phyloP scores from a whole-genome alignment of 169 alveolate species.

The Plasmodium cynomolgi region DNA sequence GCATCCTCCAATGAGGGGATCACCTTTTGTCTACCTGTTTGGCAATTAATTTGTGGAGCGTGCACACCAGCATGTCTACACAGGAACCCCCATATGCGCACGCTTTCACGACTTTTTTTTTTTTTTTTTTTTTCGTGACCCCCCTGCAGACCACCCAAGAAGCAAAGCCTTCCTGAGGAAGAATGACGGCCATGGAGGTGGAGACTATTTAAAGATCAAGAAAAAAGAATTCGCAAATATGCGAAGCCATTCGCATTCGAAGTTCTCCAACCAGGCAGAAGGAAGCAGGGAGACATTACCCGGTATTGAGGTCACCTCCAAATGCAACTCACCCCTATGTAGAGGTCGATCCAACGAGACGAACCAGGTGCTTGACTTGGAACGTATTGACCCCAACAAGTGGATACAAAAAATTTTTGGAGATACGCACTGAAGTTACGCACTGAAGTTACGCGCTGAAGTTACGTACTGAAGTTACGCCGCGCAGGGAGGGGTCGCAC shows the following conservation, averaged over 20 bases:
- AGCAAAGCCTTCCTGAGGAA: slow-evolving; percentile 18
- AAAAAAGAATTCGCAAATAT: background rate
- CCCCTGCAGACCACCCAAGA: background rate
- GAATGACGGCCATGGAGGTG: slow-evolving; percentile 50
- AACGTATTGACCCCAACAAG: slow-evolving; percentile 48
- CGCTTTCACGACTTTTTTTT: background rate
- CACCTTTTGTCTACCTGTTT: background rate
- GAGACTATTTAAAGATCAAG: slow-evolving; percentile 45
- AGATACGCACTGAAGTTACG: slow-evolving; percentile 15
- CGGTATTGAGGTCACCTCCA: background rate
- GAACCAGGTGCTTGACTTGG: background rate
- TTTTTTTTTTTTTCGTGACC: background rate
- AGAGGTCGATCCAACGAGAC: background rate
- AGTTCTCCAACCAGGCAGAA: background rate
- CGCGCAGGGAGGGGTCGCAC: background rate
- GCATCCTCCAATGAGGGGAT: background rate
- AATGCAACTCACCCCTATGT: background rate
- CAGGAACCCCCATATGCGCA: background rate
- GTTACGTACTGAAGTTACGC: too few species aligned
- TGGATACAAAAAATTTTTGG: slow-evolving; percentile 59
- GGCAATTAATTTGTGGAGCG: background rate
- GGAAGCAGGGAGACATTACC: background rate
- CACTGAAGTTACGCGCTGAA: background rate
- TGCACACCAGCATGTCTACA: background rate
- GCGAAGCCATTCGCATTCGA: background rate